phyloP scores from a whole-genome alignment of 306 rosid species.

The Rosa chinensis region DNA sequence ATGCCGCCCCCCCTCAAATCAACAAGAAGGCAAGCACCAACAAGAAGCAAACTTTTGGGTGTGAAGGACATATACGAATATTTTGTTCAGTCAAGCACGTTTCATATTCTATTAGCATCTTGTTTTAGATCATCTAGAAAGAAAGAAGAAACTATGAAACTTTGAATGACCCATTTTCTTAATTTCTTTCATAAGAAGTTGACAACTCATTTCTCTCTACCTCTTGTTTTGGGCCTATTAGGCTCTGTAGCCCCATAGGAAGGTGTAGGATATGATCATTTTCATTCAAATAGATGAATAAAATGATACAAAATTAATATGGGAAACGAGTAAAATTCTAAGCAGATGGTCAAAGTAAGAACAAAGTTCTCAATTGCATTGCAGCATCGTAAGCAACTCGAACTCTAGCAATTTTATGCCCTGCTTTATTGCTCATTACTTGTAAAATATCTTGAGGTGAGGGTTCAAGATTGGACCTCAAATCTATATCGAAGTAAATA shows the following conservation, averaged over 20 bases:
- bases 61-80: background rate
- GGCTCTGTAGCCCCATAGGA: conserved; percentile 1
- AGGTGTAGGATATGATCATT: background rate
- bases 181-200: conserved; percentile 19
- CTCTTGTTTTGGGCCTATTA: conserved; percentile 6
- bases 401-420: background rate
- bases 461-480: background rate
- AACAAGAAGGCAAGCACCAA: conserved; percentile 4
- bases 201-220: background rate
- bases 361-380: background rate
- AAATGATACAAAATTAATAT: background rate
- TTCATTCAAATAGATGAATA: conserved; percentile 1
- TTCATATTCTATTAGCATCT: conserved; percentile 20
- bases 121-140: conserved; percentile 11
- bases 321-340: background rate
- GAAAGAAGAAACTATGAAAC: background rate
- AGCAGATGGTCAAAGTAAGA: background rate
- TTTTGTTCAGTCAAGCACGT: conserved; percentile 59
- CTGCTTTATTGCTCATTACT: no score
- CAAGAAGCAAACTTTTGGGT: background rate
- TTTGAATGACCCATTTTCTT: conserved; percentile 13
- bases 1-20: conserved; percentile 35
- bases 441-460: background rate
- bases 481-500: background rate
- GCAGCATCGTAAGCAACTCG: background rate